These are phyloP conservation scores for Rhizomucor pusillus DNA, from an alignment of 371 early-diverging fungal species.

Conservation along the genomic window DNA sequence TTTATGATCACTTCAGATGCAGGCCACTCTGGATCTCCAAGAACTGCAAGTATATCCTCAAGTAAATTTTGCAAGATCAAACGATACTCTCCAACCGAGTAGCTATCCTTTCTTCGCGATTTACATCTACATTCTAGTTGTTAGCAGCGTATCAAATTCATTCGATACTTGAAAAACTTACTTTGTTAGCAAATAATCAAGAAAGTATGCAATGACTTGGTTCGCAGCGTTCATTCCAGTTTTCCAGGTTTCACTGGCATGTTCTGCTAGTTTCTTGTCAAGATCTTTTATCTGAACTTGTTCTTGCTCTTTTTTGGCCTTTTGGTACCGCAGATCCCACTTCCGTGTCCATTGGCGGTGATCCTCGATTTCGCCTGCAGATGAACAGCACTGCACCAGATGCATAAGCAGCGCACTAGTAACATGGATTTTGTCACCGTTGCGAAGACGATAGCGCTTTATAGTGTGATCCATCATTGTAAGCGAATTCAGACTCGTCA, in stretches of 20 bases:
- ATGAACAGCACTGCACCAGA: slow-evolving; percentile 70
- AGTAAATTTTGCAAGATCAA: slow-evolving; percentile 66
- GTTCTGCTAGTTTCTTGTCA: slow-evolving; percentile 17
- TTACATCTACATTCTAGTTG: slow-evolving; percentile 41
- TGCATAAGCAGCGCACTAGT: slow-evolving; percentile 80
- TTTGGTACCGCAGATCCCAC: slow-evolving; percentile 33
- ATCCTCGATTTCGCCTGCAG: slow-evolving; percentile 20
- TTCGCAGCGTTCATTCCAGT: slow-evolving; percentile 54
- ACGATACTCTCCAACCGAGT: slow-evolving; percentile 73
- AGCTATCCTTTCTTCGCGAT: slow-evolving; percentile 42
- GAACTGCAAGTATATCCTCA: slow-evolving; percentile 67
- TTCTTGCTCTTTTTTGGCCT: slow-evolving; percentile 26
- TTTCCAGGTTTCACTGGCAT: slow-evolving; percentile 29
- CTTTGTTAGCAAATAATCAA: slow-evolving; percentile 66
- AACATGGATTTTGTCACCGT: slow-evolving; percentile 72
- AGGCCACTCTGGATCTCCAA: slow-evolving; percentile 92
- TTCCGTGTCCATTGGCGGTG: slow-evolving; percentile 30
- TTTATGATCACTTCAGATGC: slow-evolving; percentile 59
- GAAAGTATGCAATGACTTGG: slow-evolving; percentile 57
- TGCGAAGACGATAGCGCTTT: slow-evolving; percentile 57
- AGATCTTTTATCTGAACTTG: slow-evolving; percentile 13
- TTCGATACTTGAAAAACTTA: slow-evolving; percentile 11
- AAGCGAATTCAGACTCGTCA: slow-evolving; percentile 66
- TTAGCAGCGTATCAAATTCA: neutral
- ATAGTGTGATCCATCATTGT: slow-evolving; percentile 46